These are phyloP conservation scores for Phytophthora nicotianae DNA, from an alignment of 352 stramenopile species.

Conservation along the genomic window DNA sequence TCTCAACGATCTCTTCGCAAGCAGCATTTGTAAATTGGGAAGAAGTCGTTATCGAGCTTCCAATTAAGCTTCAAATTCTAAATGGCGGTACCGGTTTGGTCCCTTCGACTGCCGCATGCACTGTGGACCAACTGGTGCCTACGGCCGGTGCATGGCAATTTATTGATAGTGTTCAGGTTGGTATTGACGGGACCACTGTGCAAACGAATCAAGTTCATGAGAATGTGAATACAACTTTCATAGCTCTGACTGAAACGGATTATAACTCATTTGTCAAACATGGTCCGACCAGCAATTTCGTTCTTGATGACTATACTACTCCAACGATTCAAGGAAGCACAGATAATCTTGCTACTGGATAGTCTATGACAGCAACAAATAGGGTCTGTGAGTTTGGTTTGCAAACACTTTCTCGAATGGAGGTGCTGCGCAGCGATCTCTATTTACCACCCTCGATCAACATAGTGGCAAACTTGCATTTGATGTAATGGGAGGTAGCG, in stretches of 20 bases:
- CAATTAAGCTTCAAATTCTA: constrained; percentile 13
- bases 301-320: constrained; percentile 8
- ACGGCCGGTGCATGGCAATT: constrained; percentile 1
- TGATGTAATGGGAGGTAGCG: constrained; percentile 20
- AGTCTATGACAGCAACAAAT: constrained; percentile 19
- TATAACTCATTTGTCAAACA: constrained; percentile 9
- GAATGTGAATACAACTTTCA: constrained; percentile 5
- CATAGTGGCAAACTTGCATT: constrained; percentile 13
- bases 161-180: constrained; percentile 3
- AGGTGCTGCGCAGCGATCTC: constrained; percentile 10
- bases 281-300: constrained; percentile 7
- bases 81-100: background rate
- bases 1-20: constrained; percentile 11
- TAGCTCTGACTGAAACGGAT: constrained; percentile 7
- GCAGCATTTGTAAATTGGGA: constrained; percentile 10
- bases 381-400: constrained; percentile 18
- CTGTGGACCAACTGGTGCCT: constrained; percentile 5
- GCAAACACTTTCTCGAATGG: constrained; percentile 14
- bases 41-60: constrained; percentile 13
- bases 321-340: constrained; percentile 6
- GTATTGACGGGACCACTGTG: constrained; percentile 1
- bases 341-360: constrained; percentile 5
- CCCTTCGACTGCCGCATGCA: background rate
- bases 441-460: constrained; percentile 20
- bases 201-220: constrained; percentile 4